Conservation (phyloP, 83 land plant species). For the Isoetes engelmannii region DNA sequence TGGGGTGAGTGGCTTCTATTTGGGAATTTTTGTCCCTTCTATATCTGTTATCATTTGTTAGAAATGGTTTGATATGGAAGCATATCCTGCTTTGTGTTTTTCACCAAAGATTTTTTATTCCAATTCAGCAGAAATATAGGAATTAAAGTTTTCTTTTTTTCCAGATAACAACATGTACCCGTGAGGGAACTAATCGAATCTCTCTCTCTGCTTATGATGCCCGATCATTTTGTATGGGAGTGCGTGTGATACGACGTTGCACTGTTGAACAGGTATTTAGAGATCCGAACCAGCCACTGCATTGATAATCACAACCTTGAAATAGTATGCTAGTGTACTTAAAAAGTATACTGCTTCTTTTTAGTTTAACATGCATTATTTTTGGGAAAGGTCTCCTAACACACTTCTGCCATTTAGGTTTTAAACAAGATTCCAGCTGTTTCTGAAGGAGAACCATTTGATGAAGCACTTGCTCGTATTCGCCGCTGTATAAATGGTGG, state of each 20-base stretch:
- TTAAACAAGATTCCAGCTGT: constrained; percentile 31
- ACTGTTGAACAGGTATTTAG: constrained; percentile 24
- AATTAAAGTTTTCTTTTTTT: not conserved
- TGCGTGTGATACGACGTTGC: constrained; percentile 29
- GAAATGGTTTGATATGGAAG: too few relatives aligned
- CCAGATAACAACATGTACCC: constrained; percentile 23
- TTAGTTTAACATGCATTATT: not conserved
- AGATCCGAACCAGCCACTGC: too few relatives aligned
- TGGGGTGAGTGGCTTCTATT: constrained; percentile 35
- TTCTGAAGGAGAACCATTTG: constrained; percentile 69
- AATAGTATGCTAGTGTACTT: not conserved
- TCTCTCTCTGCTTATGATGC: constrained; percentile 34
- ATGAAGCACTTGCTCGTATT: constrained; percentile 85
- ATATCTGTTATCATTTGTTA: too few relatives aligned
- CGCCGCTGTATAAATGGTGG: constrained; percentile 84
- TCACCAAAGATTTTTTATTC: too few relatives aligned
- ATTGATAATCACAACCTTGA: not conserved
- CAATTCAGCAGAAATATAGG: too few relatives aligned
- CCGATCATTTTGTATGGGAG: constrained; percentile 31
- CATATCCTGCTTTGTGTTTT: too few relatives aligned
- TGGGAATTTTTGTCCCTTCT: not conserved
- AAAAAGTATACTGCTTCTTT: not conserved
- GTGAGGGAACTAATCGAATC: constrained; percentile 27
- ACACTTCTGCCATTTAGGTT: constrained; percentile 9
- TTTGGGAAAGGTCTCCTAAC: too few relatives aligned